Evolutionary conservation across 2,329 filamentous ascomycete species (phyloP), one percentile per base, ranked within the genome.

Genomic region (Amauroascus niger): DNA sequence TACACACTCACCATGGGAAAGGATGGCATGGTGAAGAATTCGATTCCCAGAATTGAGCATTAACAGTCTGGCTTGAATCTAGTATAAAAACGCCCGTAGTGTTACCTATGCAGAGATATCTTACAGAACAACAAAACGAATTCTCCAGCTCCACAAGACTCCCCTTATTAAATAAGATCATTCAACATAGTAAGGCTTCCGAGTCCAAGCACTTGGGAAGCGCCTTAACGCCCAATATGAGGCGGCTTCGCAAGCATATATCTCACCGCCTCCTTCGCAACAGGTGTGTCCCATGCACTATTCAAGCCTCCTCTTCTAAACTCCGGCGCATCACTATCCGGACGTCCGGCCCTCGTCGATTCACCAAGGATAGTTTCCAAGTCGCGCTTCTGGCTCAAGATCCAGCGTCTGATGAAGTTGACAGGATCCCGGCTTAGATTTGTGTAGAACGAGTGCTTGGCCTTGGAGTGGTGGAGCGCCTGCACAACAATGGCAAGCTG

Each of bases 321-420:
- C 59, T 74, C 74, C 40, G 69, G 66, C 4, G 68, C 73, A 40
- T 66, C 78, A 74, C 71, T 86, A 74, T 76, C 78, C 40, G 73
- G 74, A 2, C 74, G 76, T 35, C 75, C 75, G 2, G 67, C 65
- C 52, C 83, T 78, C 49, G 81, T 79, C 1, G 84, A 82, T 70
- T 96, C 90, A 55, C 89, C 91, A 58, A 93, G 78, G 46, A 96
- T 84, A 6, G 93, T 82, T 64, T 95, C 89, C 33, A 96, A 75
- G 67, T 97, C 91, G 47, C 90, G 79, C 71, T 89, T 89, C 74
- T 98, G 93, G 14, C 86, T 91, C 63, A 84, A 88, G 50, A 95
- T 77, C 93, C 93, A 98, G 64, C 87, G 82, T 59, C 81, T 83
- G 56, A 96, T 78, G 63, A 97, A 97, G 11, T 79, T 81, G 14